A percentile compares a stretch with the other conserved stretches of the same genome.
phyloP scores from a whole-genome alignment of 768 basidiomycete genomes.

The Cubamyces sp. region DNA sequence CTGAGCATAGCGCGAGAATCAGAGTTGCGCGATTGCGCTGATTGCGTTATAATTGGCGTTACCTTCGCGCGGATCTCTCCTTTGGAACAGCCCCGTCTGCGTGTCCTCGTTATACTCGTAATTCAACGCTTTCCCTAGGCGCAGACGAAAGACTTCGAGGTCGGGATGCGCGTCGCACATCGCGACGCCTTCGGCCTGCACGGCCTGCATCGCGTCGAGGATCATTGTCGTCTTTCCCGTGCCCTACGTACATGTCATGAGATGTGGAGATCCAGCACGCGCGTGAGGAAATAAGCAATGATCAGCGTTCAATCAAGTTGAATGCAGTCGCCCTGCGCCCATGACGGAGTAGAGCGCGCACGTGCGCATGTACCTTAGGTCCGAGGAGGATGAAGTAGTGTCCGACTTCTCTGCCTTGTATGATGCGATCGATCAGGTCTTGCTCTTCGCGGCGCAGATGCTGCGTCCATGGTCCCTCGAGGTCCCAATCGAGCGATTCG shows the following conservation, averaged over 20 bases:
- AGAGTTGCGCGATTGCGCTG: slow-evolving; percentile 3
- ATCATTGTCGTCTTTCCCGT: slow-evolving; percentile 85
- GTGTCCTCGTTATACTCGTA: slow-evolving; percentile 87
- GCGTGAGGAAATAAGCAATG: not conserved
- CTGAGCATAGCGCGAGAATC: slow-evolving; percentile 33
- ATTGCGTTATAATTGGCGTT: not conserved
- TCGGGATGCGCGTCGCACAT: slow-evolving; percentile 87
- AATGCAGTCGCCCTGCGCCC: not conserved
- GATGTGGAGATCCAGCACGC: too few relatives aligned
- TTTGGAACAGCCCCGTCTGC: slow-evolving; percentile 78
- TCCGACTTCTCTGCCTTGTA: slow-evolving; percentile 71
- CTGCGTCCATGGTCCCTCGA: slow-evolving; percentile 52
- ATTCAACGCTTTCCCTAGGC: slow-evolving; percentile 84
- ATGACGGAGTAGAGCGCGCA: not conserved
- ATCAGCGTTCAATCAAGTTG: slow-evolving; percentile 21
- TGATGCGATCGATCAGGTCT: slow-evolving; percentile 73
- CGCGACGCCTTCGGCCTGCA: slow-evolving; percentile 71
- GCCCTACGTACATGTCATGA: slow-evolving; percentile 47
- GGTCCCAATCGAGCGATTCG: slow-evolving; percentile 37
- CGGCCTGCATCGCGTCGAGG: slow-evolving; percentile 76
- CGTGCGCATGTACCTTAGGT: slow-evolving; percentile 57
- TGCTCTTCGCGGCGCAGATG: slow-evolving; percentile 78
- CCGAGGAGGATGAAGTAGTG: slow-evolving; percentile 80
- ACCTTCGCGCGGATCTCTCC: slow-evolving; percentile 84
- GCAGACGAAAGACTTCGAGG: slow-evolving; percentile 82